A percentile compares a stretch with the other conserved stretches of the same genome.
Conservation (phyloP, 2,329 filamentous ascomycete genomes). For the Taxawa tesnikishii region DNA sequence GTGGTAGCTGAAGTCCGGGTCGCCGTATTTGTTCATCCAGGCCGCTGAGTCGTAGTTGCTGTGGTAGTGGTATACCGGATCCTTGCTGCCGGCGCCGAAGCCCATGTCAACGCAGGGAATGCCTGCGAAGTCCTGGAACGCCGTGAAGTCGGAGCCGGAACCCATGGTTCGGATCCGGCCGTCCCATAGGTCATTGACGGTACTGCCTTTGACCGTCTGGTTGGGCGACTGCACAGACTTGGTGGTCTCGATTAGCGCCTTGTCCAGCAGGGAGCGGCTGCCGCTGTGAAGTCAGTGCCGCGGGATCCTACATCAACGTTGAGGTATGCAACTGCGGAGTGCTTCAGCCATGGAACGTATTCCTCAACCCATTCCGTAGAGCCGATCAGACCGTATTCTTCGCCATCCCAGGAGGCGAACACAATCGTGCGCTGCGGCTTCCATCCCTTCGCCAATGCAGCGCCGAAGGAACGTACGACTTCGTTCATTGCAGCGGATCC, state of each 20-base stretch:
- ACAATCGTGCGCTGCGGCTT: conserved; percentile 39
- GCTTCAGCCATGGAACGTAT: conserved; percentile 34
- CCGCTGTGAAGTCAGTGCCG: conserved; percentile 45
- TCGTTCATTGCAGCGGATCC: conserved; percentile 39
- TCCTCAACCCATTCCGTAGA: conserved; percentile 39
- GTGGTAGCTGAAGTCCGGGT: conserved; percentile 38
- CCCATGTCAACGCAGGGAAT: conserved; percentile 27
- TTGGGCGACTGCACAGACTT: conserved; percentile 38
- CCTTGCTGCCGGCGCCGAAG: conserved; percentile 20
- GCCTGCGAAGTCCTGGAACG: conserved; percentile 13
- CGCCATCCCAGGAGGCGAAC: conserved; percentile 30
- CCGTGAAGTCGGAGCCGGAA: conserved; percentile 33
- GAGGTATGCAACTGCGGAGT: conserved; percentile 33
- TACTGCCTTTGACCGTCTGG: conserved; percentile 19
- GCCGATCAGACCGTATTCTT: conserved; percentile 26
- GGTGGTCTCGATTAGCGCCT: conserved; percentile 54
- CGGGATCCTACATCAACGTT: conserved; percentile 39
- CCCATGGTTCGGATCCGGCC: conserved; percentile 31
- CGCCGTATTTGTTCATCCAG: conserved; percentile 41
- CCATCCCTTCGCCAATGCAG: conserved; percentile 36
- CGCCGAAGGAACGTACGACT: conserved; percentile 36
- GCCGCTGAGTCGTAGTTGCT: conserved; percentile 35
- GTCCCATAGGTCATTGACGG: conserved; percentile 34
- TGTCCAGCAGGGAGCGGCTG: conserved; percentile 60
- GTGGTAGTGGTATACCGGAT: conserved; percentile 35